Evolutionary conservation across 78 protist species (phyloP), one percentile per base, ranked within the genome.

Genomic region (Cavenderia fasciculata): DNA sequence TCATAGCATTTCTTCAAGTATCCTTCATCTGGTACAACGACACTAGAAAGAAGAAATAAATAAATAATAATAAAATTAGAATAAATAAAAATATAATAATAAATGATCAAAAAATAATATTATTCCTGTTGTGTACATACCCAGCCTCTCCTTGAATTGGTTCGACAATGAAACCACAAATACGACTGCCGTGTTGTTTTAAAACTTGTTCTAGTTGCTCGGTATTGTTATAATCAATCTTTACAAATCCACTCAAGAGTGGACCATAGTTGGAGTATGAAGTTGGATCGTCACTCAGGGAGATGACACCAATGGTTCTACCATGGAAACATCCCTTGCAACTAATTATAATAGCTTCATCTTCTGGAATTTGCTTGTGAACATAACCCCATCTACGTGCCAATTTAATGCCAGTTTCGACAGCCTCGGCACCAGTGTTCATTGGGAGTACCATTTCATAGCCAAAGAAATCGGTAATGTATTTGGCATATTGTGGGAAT

Each of bases 111-210:
- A n/a, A n/a, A n/a, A n/a, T n/a, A n/a, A n/a, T n/a, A n/a, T n/a
- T n/a, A n/a, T n/a, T n/a, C n/a, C n/a, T n/a, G n/a, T n/a, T n/a
- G n/a, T n/a, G n/a, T n/a, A n/a, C n/a, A n/a, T n/a, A n/a, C n/a
- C n/a, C 96, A 25, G 97, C 97, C 52, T 95, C 96, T 18, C 98
- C 99, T 91, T 99, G 99, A 93, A 99, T 97, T 52, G 99, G 99
- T 91, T 99, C 99, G 27, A 73, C 73, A 25, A 97, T 46, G 85
- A 97, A 97, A 5, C 89, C 99, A 47, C 78, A 59, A 38, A 92
- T 87, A 16, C 25, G 6, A 36, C 79, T 71, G 43, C 84, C 96
- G 61, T 94, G 49, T 27, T 63, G 52, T 40, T 74, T 57, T 34
- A 98, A 68, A 19, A 61, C 92, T 52, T 44, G 73, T 19, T 65